Evolutionary conservation across 208 protist species (phyloP).

Genomic region (Porcisia deanei): DNA sequence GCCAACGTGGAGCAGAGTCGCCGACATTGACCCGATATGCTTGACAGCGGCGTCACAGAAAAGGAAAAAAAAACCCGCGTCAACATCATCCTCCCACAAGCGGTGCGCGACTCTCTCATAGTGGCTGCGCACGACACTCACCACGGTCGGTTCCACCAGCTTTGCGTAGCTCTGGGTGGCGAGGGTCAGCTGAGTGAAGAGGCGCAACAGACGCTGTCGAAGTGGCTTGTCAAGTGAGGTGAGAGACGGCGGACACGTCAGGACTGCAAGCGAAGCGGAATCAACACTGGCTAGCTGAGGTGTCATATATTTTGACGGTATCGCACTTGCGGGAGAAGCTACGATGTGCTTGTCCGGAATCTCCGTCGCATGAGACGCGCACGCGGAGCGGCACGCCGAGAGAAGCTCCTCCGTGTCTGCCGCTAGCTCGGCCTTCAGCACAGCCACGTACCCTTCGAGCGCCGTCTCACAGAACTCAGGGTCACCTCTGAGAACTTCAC

Average conservation of each 20-base stretch:
- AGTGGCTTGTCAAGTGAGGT: constrained; percentile 12
- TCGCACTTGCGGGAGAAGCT: background rate
- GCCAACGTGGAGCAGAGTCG: constrained; percentile 41
- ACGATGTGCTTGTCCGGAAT: constrained; percentile 7
- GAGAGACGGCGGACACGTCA: constrained; percentile 21
- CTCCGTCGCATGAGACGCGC: constrained; percentile 5
- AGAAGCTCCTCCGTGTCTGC: constrained; percentile 35
- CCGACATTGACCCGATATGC: constrained; percentile 34
- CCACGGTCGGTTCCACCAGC: constrained; percentile 47
- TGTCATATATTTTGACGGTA: background rate
- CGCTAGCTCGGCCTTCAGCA: constrained; percentile 44
- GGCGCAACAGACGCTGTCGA: constrained; percentile 27
- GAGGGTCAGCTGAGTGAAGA: constrained; percentile 51
- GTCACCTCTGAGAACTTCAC: constrained; percentile 18
- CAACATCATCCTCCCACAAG: constrained; percentile 34
- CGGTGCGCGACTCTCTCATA: constrained; percentile 32
- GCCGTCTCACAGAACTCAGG: constrained; percentile 29
- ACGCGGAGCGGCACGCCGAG: constrained; percentile 2
- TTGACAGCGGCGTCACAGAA: constrained; percentile 37
- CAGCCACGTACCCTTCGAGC: constrained; percentile 31
- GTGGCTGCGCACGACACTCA: constrained; percentile 32
- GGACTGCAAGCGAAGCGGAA: background rate
- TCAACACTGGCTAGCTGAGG: background rate
- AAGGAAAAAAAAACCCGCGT: constrained; percentile 36
- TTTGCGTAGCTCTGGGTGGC: constrained; percentile 53